Base-by-base conservation (phyloP, 1,139 yeast genomes). In the Protomyces arabidopsidicola region DNA sequence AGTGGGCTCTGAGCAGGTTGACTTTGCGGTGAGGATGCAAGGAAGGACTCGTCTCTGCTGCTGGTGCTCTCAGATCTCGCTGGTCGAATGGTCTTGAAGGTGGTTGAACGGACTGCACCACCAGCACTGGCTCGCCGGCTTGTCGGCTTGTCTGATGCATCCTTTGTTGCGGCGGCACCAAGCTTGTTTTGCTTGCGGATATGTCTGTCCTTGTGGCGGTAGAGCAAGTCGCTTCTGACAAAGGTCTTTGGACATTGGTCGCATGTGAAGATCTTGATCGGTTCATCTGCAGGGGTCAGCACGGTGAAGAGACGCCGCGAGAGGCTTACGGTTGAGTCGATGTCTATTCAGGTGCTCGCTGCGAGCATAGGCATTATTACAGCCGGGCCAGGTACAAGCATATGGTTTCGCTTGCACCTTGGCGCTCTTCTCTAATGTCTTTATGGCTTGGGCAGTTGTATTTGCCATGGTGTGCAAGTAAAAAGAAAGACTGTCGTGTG, bases 141-240 rank as follows among this genome's bases (percentile, higher is more conserved):
- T 20, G 20, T 27, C 31, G 31, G 27, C 18, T 14, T 39, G 31
- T 27, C 24, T 22, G 18, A 9, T 22, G 62, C 62, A 12, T 42
- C 52, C 18, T 38, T 53, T 16, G 62, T 31, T 18, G 48, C 48
- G 12, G 48, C 22, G 8, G 48, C 48, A 16, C 48, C 48, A 10
- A 18, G 22, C 22, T 42, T 42, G 27, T 16, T 42, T 42, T 42
- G 48, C 48, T 42, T 42, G 22, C 48, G 48, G 4, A 18, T 5
- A 39, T 58, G 62, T n/a, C 62, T 45, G 35, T 58, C 62, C 34
- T 58, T 58, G 53, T 58, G 62, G 24, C 62, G 62, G 52, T 39
- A 58, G 3, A 58, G 52, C 34, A 58, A 45, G 36, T 58, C 62
- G 34, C 56, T 51, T n/a, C 62, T 38, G 24, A 58, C 62, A 48